These are phyloP conservation scores for Citrus hindsii DNA, from an alignment of 345 rosid genomes.

Conservation along the genomic window DNA sequence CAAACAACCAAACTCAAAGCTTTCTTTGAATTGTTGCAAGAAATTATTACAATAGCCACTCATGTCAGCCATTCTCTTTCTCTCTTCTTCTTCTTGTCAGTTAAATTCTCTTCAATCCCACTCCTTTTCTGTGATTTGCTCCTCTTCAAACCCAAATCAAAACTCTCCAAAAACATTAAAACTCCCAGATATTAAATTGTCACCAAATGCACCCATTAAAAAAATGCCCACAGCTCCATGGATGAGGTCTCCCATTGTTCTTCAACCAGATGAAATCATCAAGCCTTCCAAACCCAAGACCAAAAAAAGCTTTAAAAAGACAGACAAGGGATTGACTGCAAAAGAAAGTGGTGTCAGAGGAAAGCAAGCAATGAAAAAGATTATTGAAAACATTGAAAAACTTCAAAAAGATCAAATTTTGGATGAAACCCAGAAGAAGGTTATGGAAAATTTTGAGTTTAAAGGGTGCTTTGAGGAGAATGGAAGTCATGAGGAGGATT, in stretches of 20 bases:
- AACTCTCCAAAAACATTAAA: conserved; percentile 1
- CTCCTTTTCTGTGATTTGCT: conserved; percentile 14
- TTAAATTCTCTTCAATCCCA: neutral
- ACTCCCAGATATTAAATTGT: neutral
- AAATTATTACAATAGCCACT: neutral
- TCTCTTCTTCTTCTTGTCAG: neutral
- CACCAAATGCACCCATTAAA: conserved; percentile 20
- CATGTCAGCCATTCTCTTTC: conserved; percentile 15
- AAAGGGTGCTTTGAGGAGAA: conserved; percentile 26
- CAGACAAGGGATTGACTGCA: conserved; percentile 56
- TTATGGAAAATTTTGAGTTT: conserved; percentile 26
- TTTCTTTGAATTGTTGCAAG: neutral
- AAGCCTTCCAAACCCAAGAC: conserved; percentile 26
- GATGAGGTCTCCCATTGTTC: conserved; percentile 59
- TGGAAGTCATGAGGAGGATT: neutral
- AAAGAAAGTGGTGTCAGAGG: conserved; percentile 74
- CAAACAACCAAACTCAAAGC: neutral
- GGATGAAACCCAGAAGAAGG: conserved; percentile 17
- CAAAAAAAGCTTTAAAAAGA: conserved; percentile 30
- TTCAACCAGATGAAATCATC: conserved; percentile 43
- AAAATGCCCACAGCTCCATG: conserved; percentile 68
- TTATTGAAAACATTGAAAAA: conserved; percentile 51
- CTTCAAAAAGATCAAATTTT: conserved; percentile 28
- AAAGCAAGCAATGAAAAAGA: conserved; percentile 55
- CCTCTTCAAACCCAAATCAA: conserved; percentile 25